phyloP scores from a whole-genome alignment of 768 basidiomycete genomes.

The Harrya chromipes region DNA sequence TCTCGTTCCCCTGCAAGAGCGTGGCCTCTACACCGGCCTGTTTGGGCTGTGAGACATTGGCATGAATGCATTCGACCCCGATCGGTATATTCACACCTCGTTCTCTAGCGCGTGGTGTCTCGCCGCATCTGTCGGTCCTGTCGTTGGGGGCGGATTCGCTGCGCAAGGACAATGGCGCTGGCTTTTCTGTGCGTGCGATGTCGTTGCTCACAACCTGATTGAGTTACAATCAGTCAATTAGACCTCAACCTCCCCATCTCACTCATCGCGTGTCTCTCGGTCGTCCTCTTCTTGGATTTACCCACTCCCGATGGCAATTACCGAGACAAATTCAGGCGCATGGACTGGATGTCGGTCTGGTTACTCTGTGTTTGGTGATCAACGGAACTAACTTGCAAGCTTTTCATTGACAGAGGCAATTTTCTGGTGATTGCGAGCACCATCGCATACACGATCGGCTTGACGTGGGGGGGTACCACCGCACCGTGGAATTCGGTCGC shows the following conservation, averaged over 20 bases:
- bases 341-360: slow-evolving; percentile 38
- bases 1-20: slow-evolving; percentile 41
- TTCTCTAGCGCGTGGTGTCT: slow-evolving; percentile 31
- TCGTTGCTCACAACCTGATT: neutral
- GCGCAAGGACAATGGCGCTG: slow-evolving; percentile 37
- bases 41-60: slow-evolving; percentile 12
- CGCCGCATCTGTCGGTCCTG: slow-evolving; percentile 32
- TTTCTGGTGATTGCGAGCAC: slow-evolving; percentile 31
- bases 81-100: neutral
- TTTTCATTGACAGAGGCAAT: slow-evolving; percentile 32
- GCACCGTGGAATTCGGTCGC: slow-evolving; percentile 39
- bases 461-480: slow-evolving; percentile 43
- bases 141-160: slow-evolving; percentile 36
- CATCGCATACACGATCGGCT: slow-evolving; percentile 26
- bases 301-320: slow-evolving; percentile 33
- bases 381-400: neutral
- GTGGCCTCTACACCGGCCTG: slow-evolving; percentile 36
- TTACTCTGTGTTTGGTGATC: neutral
- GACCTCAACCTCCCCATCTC: slow-evolving; percentile 41
- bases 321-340: slow-evolving; percentile 31
- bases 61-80: neutral
- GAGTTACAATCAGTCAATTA: slow-evolving; percentile 9
- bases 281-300: slow-evolving; percentile 31
- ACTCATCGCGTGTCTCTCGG: slow-evolving; percentile 18
- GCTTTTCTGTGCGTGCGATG: slow-evolving; percentile 37